Percentiles rank a stretch among this genome's conserved stretches.
Evolutionary conservation across 179 eudicot species (phyloP).

Genomic region (Sideroxylon spinosum): DNA sequence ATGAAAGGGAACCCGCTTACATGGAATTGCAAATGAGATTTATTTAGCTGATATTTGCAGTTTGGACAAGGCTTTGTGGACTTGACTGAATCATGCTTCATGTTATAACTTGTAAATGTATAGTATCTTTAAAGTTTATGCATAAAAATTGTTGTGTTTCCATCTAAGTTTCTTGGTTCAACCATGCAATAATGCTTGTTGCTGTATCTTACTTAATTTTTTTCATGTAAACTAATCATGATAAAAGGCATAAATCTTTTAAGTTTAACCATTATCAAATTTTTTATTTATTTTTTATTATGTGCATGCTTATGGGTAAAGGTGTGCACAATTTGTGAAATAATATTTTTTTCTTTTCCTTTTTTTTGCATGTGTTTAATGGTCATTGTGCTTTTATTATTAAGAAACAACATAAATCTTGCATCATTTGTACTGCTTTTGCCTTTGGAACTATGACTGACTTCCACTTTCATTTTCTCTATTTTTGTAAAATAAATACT

Average conservation of each 20-base stretch:
- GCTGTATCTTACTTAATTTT: neutral
- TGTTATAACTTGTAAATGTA: neutral
- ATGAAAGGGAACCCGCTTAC: neutral
- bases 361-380: neutral
- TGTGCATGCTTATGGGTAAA: neutral
- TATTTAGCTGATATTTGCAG: neutral
- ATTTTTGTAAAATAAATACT: neutral
- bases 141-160: neutral
- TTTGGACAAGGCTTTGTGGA: neutral
- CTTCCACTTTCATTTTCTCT: neutral
- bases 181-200: neutral
- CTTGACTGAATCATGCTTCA: neutral
- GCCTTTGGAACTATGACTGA: constrained; percentile 6
- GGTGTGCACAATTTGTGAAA: too few relatives aligned
- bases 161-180: neutral
- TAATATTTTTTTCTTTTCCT: neutral
- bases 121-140: neutral
- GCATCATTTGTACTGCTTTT: neutral
- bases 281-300: neutral
- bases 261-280: neutral
- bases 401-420: neutral
- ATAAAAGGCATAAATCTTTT: neutral
- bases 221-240: constrained; percentile 7
- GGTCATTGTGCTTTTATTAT: neutral
- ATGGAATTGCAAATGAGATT: neutral